These are phyloP conservation scores for Cantharellus anzutake DNA, from an alignment of 768 basidiomycete genomes.

Conservation along the genomic window DNA sequence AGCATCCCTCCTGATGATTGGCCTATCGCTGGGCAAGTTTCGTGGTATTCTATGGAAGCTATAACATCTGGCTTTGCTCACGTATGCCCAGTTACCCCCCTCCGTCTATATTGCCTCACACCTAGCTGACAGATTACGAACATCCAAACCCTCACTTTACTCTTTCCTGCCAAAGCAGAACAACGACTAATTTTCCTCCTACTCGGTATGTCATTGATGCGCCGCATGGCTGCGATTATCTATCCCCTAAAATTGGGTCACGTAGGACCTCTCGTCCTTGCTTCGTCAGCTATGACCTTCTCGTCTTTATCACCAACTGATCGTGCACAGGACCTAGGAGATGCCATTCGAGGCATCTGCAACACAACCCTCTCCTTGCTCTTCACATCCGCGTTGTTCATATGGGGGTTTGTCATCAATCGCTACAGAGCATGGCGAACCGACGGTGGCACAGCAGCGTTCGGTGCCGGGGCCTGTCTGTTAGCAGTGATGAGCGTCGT, in stretches of 20 bases:
- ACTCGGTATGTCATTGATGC: constrained; percentile 33
- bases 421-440: constrained; percentile 86
- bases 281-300: constrained; percentile 70
- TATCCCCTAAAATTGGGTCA: neutral
- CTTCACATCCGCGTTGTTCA: constrained; percentile 71
- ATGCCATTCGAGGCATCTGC: constrained; percentile 79
- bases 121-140: constrained; percentile 56
- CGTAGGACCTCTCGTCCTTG: constrained; percentile 64
- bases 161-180: constrained; percentile 85
- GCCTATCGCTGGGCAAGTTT: constrained; percentile 41
- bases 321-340: constrained; percentile 34
- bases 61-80: constrained; percentile 70
- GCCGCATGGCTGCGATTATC: neutral
- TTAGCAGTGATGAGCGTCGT: constrained; percentile 71
- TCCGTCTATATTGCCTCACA: neutral
- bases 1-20: constrained; percentile 55
- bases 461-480: constrained; percentile 65
- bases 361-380: constrained; percentile 91
- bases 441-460: constrained; percentile 89
- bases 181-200: constrained; percentile 68
- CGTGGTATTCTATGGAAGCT: constrained; percentile 81
- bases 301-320: constrained; percentile 36
- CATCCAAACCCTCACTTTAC: constrained; percentile 88
- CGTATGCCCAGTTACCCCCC: constrained; percentile 24
- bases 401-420: constrained; percentile 89